Evolutionary conservation across 768 basidiomycete species (phyloP), one percentile per base, ranked within the genome.

Genomic region (Imleria badia): DNA sequence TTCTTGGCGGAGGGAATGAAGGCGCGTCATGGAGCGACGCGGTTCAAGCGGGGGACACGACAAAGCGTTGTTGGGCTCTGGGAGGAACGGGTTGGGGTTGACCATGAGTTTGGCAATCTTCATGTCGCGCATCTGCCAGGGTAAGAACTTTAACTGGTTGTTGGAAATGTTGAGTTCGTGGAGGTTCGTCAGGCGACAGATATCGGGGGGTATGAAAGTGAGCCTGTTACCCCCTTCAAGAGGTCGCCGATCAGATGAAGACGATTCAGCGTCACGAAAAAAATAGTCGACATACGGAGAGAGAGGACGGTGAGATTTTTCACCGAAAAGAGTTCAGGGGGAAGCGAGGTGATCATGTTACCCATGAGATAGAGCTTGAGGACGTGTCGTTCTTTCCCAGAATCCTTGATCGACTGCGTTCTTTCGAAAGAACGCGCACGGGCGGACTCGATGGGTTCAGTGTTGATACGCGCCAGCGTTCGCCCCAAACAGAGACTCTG

Each of bases 41-140:
- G 52, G 38, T 40, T 48, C 39, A 20, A 48, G 51, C 26, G 42
- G 39, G 20, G 56, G 12, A 2, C 41, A 52, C 10, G 54, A 19
- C n/a, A 15, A 19, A 14, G 60, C 49, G 0, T 46, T 23, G 39
- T 34, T 11, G 4, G 73, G 74, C 12, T 68, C 69, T 5, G 45
- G 48, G 5, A 81, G 55, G 68, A 87, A 90, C 0, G 80, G 86
- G 58, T 91, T 91, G 0, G 82, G 84, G 36, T 80, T 66, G 3
- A 89, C 63, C 19, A 64, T 58, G 6, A 89, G 70, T 10, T 65
- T 73, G 19, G 64, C 63, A 2, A 89, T 72, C n/a, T 66, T 73
- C 80, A 88, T 82, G 30, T 70, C 64, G n/a, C 78, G 66, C 64
- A 90, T 78, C 63, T 90, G 87, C 8, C 83, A 78, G 14, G 89